Base-by-base conservation (phyloP, 2,329 filamentous ascomycete genomes). In the Alternaria triticimaculans region DNA sequence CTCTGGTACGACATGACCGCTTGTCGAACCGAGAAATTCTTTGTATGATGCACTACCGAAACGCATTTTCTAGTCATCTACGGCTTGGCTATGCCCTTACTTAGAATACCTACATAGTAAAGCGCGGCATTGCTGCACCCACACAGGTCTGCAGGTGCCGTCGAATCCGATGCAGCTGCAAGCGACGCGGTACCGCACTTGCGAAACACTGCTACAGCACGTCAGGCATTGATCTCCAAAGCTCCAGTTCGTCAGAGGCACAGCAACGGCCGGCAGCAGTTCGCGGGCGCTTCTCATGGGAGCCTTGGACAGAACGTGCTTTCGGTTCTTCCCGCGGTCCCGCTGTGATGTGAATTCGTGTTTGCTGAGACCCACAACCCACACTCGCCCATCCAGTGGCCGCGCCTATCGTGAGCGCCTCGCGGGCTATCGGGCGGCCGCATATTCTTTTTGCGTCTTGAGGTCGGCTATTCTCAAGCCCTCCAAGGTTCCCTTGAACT, bases 361-460 rank as follows among this genome's bases (percentile, higher is more conserved):
- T 41, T 54, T 55, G 58, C 53, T 68, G 68, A 68, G 68, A 69
- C 68, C 49, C 28, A 23, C 49, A 41, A 65, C 62, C 60, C 63
- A 65, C 62, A 65, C 51, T 65, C 53, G 55, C 65, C 64, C 58
- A 56, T 48, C 33, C 28, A 55, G 50, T 61, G 56, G 41, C 59
- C 66, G 66, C 68, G 65, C 65, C 60, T 70, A 62, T 62, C n/a
- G 55, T 45, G 55, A 63, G 67, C 64, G 66, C 60, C 58, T 70
- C 68, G 64, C 58, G 61, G 61, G 54, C 59, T 37, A 15, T 23
- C 51, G 21, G 46, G 30, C 41, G 61, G 61, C 57, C 57, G 46
- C 54, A 45, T 65, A 30, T 48, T 44, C 46, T 55, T 53, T 58
- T 62, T 56, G 20, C 20, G 41, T 54, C 45, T 15, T 18, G 11